Base-by-base conservation (phyloP, 352 stramenopile genomes). In the Elongisporangium prolatum region DNA sequence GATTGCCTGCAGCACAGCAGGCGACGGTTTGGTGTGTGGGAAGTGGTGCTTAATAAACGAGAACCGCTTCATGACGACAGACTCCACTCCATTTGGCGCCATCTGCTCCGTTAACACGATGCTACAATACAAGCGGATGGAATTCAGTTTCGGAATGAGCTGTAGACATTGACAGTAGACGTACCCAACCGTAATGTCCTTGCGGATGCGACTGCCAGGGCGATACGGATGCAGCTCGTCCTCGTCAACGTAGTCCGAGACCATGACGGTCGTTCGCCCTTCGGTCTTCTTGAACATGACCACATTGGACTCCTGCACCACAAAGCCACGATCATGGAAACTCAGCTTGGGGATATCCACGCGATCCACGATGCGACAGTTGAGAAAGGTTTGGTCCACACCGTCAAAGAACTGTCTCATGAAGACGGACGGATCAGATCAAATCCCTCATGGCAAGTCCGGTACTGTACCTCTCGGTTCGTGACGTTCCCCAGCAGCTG, bases 11-110 rank as follows among this genome's bases (percentile, higher is more conserved):
- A 85, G 62, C 37, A 88, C 64, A 44, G 84, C 75, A 3, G 75
- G 65, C 18, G 65, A 78, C 24, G 74, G 62, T 38, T 57, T 56
- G 5, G 74, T 72, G 28, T 57, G 63, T 16, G 72, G 64, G 63
- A 89, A 79, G 44, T 88, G 75, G 51, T 87, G 75, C 51, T 75
- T 77, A 53, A 87, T 75, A 57, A 88, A 86, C 54, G 76, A 88
- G 53, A 88, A 88, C 9, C 78, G 78, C 52, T 84, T 79, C 68
- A 89, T 76, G 48, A 89, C 64, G 25, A 89, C 76, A 24, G 59
- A 65, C 48, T 71, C 22, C 9, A 56, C 56, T n/a, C 79, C 79
- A 14, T 62, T 59, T 2, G 59, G 50, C 6, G 78, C 68, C 8
- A 80, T 60, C 50, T 77, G 68, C 9, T 71, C 71, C 55, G 65